These are phyloP conservation scores for Pyrenophora graminea DNA, from an alignment of 2,329 filamentous ascomycete genomes.

Conservation along the genomic window DNA sequence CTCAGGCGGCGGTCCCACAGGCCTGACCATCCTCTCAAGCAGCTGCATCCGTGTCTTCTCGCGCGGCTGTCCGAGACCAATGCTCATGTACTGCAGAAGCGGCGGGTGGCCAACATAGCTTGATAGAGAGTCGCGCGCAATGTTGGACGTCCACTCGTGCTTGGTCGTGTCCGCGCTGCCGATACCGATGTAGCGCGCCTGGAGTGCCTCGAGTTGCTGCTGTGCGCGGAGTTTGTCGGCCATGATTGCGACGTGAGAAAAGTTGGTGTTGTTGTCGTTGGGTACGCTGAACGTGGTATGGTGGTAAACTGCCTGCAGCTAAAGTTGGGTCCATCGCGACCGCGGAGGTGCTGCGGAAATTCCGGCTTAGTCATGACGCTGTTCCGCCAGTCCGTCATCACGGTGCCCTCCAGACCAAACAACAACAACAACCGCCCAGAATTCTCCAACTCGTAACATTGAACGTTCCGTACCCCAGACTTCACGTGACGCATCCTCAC, in stretches of 20 bases:
- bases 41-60: constrained; percentile 79
- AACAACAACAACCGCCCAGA: background rate
- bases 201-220: constrained; percentile 95
- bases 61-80: constrained; percentile 83
- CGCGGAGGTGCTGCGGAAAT: constrained; percentile 13
- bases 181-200: constrained; percentile 93
- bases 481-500: background rate
- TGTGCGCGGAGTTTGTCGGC: constrained; percentile 97
- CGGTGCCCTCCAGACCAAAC: constrained; percentile 1
- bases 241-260: constrained; percentile 46
- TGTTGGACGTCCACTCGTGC: constrained; percentile 97
- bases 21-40: constrained; percentile 74
- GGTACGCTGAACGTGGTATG: background rate
- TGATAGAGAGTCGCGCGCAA: constrained; percentile 88
- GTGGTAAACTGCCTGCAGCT: background rate
- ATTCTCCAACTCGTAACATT: background rate
- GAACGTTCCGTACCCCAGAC: background rate
- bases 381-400: constrained; percentile 1
- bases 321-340: constrained; percentile 7
- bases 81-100: constrained; percentile 82
- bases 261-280: background rate
- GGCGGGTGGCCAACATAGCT: constrained; percentile 89
- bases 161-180: constrained; percentile 96
- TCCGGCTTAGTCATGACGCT: constrained; percentile 10
- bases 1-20: constrained; percentile 68